Percentiles rank a stretch among this genome's conserved stretches.
Evolutionary conservation across 2,329 filamentous ascomycete species (phyloP).

Genomic region (Eutypella sp.): DNA sequence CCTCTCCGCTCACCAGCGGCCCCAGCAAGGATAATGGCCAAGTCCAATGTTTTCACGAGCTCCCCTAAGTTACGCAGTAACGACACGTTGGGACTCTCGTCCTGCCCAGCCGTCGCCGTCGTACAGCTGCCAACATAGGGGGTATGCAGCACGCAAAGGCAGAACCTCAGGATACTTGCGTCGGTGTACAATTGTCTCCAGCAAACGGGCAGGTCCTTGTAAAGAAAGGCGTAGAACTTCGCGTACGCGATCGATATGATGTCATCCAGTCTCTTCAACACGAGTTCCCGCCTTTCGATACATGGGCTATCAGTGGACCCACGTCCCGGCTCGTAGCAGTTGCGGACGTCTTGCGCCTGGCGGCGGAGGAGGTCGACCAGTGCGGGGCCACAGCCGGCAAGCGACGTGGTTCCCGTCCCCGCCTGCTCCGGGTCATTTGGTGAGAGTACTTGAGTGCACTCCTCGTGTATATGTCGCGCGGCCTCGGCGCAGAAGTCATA

Average conservation of each 20-base stretch:
- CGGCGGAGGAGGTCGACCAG: conserved; percentile 22
- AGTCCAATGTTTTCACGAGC: conserved; percentile 65
- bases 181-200: conserved; percentile 73
- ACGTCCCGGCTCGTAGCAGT: conserved; percentile 6
- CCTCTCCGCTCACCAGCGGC: conserved; percentile 50
- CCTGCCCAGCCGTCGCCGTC: too few species aligned
- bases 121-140: conserved; percentile 8
- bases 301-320: background rate
- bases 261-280: conserved; percentile 46
- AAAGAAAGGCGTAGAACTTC: conserved; percentile 67
- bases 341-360: conserved; percentile 13
- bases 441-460: conserved; percentile 16
- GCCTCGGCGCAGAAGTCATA: conserved; percentile 17
- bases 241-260: conserved; percentile 55
- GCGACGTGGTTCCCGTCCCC: conserved; percentile 3
- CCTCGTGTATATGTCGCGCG: conserved; percentile 13
- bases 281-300: conserved; percentile 16
- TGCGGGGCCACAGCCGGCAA: conserved; percentile 20
- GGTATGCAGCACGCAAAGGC: conserved; percentile 25
- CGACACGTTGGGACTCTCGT: conserved; percentile 9
- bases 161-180: conserved; percentile 59
- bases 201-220: conserved; percentile 57
- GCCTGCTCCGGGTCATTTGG: conserved; percentile 1
- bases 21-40: conserved; percentile 70
- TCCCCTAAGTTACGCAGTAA: conserved; percentile 45